Conservation (phyloP, 2,329 filamentous ascomycete species). For the Periconia digitata region DNA sequence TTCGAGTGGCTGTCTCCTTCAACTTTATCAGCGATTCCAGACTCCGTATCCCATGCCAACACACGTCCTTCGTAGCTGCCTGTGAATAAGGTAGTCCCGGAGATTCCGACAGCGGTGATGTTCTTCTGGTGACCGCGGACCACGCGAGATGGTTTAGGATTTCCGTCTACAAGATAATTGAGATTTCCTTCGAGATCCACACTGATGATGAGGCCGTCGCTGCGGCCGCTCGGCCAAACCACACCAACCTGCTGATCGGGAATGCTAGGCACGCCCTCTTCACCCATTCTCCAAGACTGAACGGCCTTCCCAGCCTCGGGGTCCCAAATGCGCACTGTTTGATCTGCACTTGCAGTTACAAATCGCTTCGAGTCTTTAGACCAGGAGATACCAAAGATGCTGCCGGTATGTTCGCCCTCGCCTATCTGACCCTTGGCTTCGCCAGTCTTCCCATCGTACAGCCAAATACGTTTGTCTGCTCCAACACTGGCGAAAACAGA, state of each 20-base stretch:
- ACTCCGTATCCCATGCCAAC: constrained; percentile 76
- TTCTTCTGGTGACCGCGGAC: constrained; percentile 90
- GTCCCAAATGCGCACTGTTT: constrained; percentile 95
- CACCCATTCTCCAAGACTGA: constrained; percentile 84
- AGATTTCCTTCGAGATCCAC: constrained; percentile 86
- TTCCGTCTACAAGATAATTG: constrained; percentile 80
- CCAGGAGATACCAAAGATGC: constrained; percentile 92
- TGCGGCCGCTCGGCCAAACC: constrained; percentile 80
- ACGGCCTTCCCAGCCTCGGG: constrained; percentile 73
- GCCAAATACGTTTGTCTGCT: constrained; percentile 87
- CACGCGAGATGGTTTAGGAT: constrained; percentile 66
- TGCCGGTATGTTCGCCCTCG: constrained; percentile 84
- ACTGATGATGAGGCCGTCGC: constrained; percentile 86
- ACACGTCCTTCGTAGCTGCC: constrained; percentile 91
- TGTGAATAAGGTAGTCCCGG: constrained; percentile 72
- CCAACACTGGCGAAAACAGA: constrained; percentile 81
- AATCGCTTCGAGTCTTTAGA: constrained; percentile 81
- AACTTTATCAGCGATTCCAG: constrained; percentile 68
- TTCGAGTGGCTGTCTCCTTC: constrained; percentile 84
- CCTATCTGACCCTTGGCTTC: constrained; percentile 77
- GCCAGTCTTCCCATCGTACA: constrained; percentile 96
- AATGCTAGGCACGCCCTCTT: constrained; percentile 70
- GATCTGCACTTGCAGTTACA: constrained; percentile 84
- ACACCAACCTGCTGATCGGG: constrained; percentile 92
- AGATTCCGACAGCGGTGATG: constrained; percentile 73